Base-by-base conservation (phyloP, 2,329 filamentous ascomycete genomes). In the Trichophyton simii region DNA sequence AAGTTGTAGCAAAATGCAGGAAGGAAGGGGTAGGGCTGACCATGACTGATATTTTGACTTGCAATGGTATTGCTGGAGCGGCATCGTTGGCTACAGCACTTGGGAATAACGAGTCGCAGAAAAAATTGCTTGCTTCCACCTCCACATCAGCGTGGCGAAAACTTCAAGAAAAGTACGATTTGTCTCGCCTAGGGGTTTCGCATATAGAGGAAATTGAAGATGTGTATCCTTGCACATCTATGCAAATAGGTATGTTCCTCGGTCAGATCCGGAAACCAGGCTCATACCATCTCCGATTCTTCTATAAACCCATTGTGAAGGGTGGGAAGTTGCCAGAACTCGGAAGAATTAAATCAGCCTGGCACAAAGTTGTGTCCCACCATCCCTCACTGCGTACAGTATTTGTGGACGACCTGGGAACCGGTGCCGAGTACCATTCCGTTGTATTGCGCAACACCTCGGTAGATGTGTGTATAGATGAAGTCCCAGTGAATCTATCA, bases 31-130 rank as follows among this genome's bases (percentile, higher is more conserved):
- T 70, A 18, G 62, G 50, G n/a, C 41, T 69, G 13, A 68, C 66
- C 5, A 68, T 69, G 20, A 63, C 64, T 13, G 63, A 69, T 58
- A 67, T 70, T 4, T 70, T 71, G 58, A 65, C 67, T 3, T 66
- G 71, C 25, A 55, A 61, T 28, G 60, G 60, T n/a, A 20, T 61
- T 28, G 55, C 60, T 5, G 44, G 22, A 31, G 60, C 60, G 25
- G 60, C 60, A 7, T 20, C 20, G n/a, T 34, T 61, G 13, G 38
- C 60, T 11, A 61, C 60, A 36, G 42, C 42, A n/a, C 60, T 54
- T 11, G 20, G 18, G 6, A 58, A 54, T 20, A 31, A 5, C 6
- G 28, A 59, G 11, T 13, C 52, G 11, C 18, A 22, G 25, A 48
- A 18, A 31, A 58, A n/a, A 28, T 20, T 18, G 15, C 46, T 55